Base-by-base conservation (phyloP, 495 filamentous ascomycete genomes). In the Penicillium longicatenatum region DNA sequence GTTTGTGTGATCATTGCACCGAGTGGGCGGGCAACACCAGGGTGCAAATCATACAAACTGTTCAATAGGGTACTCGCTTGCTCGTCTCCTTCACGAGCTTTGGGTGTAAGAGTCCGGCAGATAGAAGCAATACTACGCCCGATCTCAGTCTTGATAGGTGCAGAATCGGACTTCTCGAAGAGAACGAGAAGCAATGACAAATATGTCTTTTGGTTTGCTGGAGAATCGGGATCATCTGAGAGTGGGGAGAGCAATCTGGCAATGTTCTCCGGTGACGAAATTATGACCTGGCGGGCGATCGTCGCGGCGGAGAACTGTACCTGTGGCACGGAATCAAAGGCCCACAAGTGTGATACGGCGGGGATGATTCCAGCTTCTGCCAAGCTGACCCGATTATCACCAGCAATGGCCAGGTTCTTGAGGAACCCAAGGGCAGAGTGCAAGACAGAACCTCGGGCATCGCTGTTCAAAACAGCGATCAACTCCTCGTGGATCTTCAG, bases 361-460 rank as follows among this genome's bases (percentile, higher is more conserved):
- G 74, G 63, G 6, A 81, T 69, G 1, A 85, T 74, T 0, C 79
- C 82, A 0, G 81, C 74, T 11, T 78, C 64, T 8, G 83, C 89
- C 5, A 93, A 69, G 9, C 69, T 60, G 29, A 70, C 51, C 54
- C 87, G 89, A 62, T 92, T 92, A 6, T 74, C 72, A 9, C 75
- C 65, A 2, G 88, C 82, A 54, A 93, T 85, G 33, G 89, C 86
- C 3, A 93, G 77, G 62, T 94, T 93, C 64, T 90, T 93, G 52
- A 92, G 73, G 61, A 92, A 90, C n/a, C 88, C 82, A 8, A 91
- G 77, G 5, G 79, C 75, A 9, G 87, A 81, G 67, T 91, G 88
- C 3, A 89, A 73, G 0, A 90, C 79, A 24, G 85, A 81, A 8
- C 70, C 74, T 21, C 72, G 74, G 10, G 74, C 61, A 19, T 75